Evolutionary conservation across 192 early-diverging fungal species (phyloP), one percentile per base, ranked within the genome.

Genomic region (Coemansia sp.): DNA sequence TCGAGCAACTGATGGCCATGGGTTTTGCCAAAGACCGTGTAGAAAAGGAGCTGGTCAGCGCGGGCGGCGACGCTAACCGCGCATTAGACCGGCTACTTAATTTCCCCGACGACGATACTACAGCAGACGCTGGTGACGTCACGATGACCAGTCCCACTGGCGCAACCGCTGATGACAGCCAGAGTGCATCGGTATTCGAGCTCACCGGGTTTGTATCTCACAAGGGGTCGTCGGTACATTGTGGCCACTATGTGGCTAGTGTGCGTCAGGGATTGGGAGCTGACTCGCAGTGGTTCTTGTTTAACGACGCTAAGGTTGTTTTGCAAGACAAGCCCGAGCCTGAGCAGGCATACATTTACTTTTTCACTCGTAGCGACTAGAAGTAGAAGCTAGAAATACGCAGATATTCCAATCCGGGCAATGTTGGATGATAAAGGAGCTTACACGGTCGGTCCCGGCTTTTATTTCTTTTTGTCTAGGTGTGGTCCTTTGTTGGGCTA

Each of bases 261-360:
- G 77, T 94, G 34, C 79, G 79, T 42, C 67, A 72, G 29, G 67
- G 65, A 18, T 47, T 68, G 37, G 78, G 60, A 25, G 18, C 81
- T n/a, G 81, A 78, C 26, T 58, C 68, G 33, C 51, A 67, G 30
- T 99, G 97, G 97, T 82, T 87, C 46, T 69, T 99, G 49, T 95
- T 87, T 75, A 99, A 99, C 72, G 97, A 99, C 72, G 82, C 93
- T 55, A 94, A 91, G 73, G 97, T 97, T 7, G 97, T 87, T 5
- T 72, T 64, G 26, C 83, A 87, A 33, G 70, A 82, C 8, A 60
- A 72, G 20, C 82, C 85, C 0, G 80, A 85, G 54, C 53, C 81
- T 9, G 83, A 74, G 19, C 83, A 85, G 41, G 84, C 82, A 8
- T 90, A 91, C 44, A 71, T 87, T 37, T 89, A 86, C 54, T 79